Evolutionary conservation across 441 rosid species (phyloP).

Genomic region (Manihot esculenta): DNA sequence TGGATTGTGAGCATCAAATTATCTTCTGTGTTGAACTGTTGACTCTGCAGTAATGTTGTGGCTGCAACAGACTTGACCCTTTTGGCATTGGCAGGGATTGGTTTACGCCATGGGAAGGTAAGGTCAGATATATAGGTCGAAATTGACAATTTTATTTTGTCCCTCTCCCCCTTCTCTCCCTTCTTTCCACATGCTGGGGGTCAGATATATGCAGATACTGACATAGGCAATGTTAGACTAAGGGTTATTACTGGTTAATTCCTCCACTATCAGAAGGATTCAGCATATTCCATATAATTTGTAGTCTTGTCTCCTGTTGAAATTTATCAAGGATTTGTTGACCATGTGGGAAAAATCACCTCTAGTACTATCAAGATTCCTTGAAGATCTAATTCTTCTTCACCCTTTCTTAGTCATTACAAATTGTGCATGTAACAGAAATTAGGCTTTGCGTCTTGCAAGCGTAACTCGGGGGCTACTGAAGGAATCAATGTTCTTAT

Average conservation of each 20-base stretch:
- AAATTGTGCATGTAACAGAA: conserved; percentile 50
- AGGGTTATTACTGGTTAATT: background rate
- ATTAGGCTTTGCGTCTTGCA: conserved; percentile 92
- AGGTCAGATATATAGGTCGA: conserved; percentile 1
- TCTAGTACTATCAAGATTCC: background rate
- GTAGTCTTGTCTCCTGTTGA: background rate
- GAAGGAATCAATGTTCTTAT: conserved; percentile 86
- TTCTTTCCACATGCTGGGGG: background rate
- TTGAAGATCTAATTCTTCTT: background rate
- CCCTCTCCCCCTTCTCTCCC: background rate
- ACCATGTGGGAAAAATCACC: conserved; percentile 1
- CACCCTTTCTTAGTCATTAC: conserved; percentile 15
- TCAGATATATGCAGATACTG: too few species aligned
- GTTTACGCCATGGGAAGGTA: conserved; percentile 74
- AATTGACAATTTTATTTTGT: conserved; percentile 1
- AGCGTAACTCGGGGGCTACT: conserved; percentile 74
- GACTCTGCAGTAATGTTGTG: conserved; percentile 78
- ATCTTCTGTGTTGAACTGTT: conserved; percentile 23
- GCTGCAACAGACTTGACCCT: conserved; percentile 94
- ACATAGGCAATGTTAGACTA: background rate
- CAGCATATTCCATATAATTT: background rate
- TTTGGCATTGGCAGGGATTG: conserved; percentile 91
- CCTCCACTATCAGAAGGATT: background rate
- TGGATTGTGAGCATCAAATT: conserved; percentile 13
- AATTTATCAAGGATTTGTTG: background rate